These are phyloP conservation scores for Pichia nakasei DNA, from an alignment of 805 yeast genomes.

Conservation along the genomic window DNA sequence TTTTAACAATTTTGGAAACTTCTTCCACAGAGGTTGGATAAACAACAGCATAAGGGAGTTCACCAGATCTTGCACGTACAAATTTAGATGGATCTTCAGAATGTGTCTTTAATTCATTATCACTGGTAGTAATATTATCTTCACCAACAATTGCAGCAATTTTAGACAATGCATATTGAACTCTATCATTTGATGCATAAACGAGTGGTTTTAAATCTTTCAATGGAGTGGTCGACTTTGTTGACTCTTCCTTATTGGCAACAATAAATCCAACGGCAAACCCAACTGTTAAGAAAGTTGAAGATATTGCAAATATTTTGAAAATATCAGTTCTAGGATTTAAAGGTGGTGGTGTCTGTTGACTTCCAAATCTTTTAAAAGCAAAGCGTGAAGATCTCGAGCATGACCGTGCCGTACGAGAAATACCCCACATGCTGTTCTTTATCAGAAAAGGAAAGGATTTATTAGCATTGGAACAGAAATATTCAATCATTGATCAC, in stretches of 20 bases:
- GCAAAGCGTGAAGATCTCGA: background rate
- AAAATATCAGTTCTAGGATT: background rate
- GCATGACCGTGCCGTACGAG: background rate
- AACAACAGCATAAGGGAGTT: constrained; percentile 36
- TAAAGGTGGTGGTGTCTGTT: background rate
- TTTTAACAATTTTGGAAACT: constrained; percentile 52
- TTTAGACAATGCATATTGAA: constrained; percentile 41
- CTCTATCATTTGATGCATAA: constrained; percentile 46
- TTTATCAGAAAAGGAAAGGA: too few relatives aligned
- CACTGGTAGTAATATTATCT: constrained; percentile 37
- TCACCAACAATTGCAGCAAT: constrained; percentile 46
- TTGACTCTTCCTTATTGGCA: background rate
- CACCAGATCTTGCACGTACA: constrained; percentile 22
- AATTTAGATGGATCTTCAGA: constrained; percentile 27
- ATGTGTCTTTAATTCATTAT: constrained; percentile 23
- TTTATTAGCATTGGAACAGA: too few relatives aligned
- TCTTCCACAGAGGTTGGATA: constrained; percentile 59
- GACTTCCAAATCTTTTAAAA: background rate
- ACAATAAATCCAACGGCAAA: constrained; percentile 7
- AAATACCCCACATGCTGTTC: too few relatives aligned
- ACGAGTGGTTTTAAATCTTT: constrained; percentile 35
- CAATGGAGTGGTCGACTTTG: constrained; percentile 24
- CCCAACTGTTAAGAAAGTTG: constrained; percentile 10
- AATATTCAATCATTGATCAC: too few relatives aligned
- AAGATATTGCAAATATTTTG: constrained; percentile 2